Evolutionary conservation across 164 flowering plant genomes (phyloP).

Genomic region (Kalanchoe fedtschenkoi): DNA sequence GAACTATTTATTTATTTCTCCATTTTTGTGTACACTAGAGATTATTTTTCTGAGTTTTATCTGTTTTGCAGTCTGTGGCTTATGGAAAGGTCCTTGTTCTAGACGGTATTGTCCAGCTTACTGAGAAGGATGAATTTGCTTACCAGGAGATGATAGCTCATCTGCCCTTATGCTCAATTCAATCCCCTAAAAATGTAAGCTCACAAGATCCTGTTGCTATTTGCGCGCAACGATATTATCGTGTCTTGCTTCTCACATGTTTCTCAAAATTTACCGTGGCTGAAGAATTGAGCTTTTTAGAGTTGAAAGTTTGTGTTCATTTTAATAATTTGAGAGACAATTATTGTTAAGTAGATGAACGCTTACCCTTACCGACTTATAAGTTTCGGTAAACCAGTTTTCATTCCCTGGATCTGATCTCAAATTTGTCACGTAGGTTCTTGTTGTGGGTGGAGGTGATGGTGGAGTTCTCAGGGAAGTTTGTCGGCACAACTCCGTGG

Average conservation of each 20-base stretch:
- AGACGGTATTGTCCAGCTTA: conserved; percentile 93
- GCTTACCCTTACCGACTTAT: too few relatives aligned
- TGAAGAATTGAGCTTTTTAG: too few relatives aligned
- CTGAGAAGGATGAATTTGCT: conserved; percentile 97
- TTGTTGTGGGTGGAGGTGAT: conserved; percentile 99
- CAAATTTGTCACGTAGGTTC: conserved; percentile 49
- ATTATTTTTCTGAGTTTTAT: neutral
- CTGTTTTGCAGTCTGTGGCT: conserved; percentile 49
- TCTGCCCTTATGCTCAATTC: conserved; percentile 92
- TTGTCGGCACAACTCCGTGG: conserved; percentile 79
- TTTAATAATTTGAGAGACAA: too few relatives aligned
- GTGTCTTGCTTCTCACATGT: too few relatives aligned
- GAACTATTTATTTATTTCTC: neutral
- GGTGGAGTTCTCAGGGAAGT: conserved; percentile 96
- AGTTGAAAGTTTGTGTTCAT: too few relatives aligned
- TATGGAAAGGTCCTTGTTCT: conserved; percentile 97
- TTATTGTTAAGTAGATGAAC: too few relatives aligned
- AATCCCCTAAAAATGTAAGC: conserved; percentile 73
- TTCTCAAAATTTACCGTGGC: too few relatives aligned
- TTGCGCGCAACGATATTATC: too few relatives aligned
- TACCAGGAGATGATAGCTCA: conserved; percentile 98
- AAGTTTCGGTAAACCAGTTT: too few relatives aligned
- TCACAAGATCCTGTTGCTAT: neutral
- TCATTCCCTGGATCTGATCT: neutral
- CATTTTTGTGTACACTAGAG: neutral